A percentile compares a stretch with the other conserved stretches of the same genome.
Evolutionary conservation across 306 rosid species (phyloP).

Genomic region (Cicer cuneatum): DNA sequence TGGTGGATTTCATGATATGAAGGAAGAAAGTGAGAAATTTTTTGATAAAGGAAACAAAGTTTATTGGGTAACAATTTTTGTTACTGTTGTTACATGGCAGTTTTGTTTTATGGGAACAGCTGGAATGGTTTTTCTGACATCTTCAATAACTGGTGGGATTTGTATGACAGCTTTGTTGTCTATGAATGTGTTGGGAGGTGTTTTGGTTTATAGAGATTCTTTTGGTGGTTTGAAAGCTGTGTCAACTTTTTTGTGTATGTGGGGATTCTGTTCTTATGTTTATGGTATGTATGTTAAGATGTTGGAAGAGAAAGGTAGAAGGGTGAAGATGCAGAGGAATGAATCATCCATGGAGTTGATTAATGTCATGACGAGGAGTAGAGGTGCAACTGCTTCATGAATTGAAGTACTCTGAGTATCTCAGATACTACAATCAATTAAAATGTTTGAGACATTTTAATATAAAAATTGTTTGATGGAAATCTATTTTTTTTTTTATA

Average conservation of each 20-base stretch:
- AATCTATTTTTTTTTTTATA: too few relatives aligned
- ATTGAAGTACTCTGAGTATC: neutral
- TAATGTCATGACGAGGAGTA: neutral
- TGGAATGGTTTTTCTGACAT: slow-evolving; percentile 76
- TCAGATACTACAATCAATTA: neutral
- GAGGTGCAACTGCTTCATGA: neutral
- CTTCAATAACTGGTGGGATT: slow-evolving; percentile 70
- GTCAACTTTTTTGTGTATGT: slow-evolving; percentile 58
- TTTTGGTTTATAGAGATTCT: slow-evolving; percentile 56
- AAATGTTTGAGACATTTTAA: neutral
- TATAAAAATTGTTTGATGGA: too few relatives aligned
- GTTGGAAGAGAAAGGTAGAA: slow-evolving; percentile 12
- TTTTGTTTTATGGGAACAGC: slow-evolving; percentile 74
- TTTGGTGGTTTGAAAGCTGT: slow-evolving; percentile 67
- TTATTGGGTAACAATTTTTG: slow-evolving; percentile 56
- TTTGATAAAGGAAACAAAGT: slow-evolving; percentile 57
- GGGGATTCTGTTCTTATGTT: slow-evolving; percentile 77
- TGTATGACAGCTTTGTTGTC: slow-evolving; percentile 78
- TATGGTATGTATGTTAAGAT: slow-evolving; percentile 60
- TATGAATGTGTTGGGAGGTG: slow-evolving; percentile 77
- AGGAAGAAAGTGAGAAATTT: slow-evolving; percentile 42
- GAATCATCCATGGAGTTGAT: slow-evolving; percentile 44
- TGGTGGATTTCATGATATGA: slow-evolving; percentile 57
- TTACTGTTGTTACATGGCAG: slow-evolving; percentile 76
- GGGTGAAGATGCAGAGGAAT: neutral